Base-by-base conservation (phyloP, 2,329 filamentous ascomycete species). In the Colletotrichum navitas region DNA sequence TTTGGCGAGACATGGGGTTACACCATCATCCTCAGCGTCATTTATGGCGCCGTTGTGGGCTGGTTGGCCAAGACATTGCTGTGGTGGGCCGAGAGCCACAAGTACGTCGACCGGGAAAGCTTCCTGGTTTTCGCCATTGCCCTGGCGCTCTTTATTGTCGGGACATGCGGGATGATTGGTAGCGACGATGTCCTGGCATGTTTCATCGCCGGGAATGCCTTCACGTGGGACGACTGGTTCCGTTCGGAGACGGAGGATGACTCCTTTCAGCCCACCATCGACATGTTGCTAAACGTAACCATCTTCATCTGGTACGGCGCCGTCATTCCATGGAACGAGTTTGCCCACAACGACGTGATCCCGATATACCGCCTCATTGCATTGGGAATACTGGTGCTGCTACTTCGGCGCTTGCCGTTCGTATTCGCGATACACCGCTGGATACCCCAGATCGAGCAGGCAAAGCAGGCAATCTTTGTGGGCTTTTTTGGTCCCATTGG, bases 161-260 rank as follows among this genome's bases (percentile, higher is more conserved):
- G 94, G 0, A 97, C 94, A 0, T 95, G 93, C 73, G 94, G 94
- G 1, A 88, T 97, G 85, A 88, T 97, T 60, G 94, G 94, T 1
- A 95, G 91, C 45, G 94, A 97, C 78, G 95, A 98, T 77, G 92
- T 97, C 0, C 86, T 98, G 8, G 94, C 95, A 1, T 97, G 94
- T 82, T 98, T 98, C 78, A 91, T 97, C 76, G 95, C 95, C 2
- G 95, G 95, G 1, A 97, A 97, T 77, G 89, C 89, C 1, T 97
- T 98, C 75, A 97, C 94, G 0, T 95, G 94, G 90, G 94, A 97
- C 79, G 94, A 97, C 81, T 97, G 94, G 94, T 98, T 97, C 81
- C 92, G 95, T 0, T 84, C 95, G 1, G 93, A 97, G 80, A 98
- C 95, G 0, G 84, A 92, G 76, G 95, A 97, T 75, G 95, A 98